Base-by-base conservation (phyloP, 768 basidiomycete species). In the Coprinopsis strossmayeri region DNA sequence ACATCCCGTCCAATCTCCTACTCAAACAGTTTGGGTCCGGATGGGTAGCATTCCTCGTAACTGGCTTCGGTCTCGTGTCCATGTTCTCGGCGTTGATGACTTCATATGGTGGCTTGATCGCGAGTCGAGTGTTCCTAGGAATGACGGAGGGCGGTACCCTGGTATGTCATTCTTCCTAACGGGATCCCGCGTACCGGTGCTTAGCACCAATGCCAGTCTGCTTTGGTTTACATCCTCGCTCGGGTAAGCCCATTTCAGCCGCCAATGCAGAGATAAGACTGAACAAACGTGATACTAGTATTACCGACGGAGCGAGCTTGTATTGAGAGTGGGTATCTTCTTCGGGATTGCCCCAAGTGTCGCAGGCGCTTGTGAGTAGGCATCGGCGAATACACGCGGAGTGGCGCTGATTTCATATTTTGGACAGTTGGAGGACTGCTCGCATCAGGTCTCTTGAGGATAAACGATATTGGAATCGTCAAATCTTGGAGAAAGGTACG, bases 131-230 rank as follows among this genome's bases (percentile, higher is more conserved):
- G 0, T 64, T 74, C 35, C 55, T 74, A 17, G 70, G 71, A 26
- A 58, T 72, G 12, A 62, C 68, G n/a, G 72, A 74, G 54, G 69
- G 68, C 17, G 71, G 71, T 23, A 70, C 70, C 0, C 50, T 74
- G 61, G 69, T 70, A 48, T 23, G 66, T 57, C 27, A 26, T 34
- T 12, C 26, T 30, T 7, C 17, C 34, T 45, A 17, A n/a, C 26
- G 20, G n/a, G n/a, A n/a, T n/a, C 1, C 30, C 48, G 20, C 30
- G 25, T 45, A 23, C 15, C 45, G 49, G 23, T 28, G 25, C 9
- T 42, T 21, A 13, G 17, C 21, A 42, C 5, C 25, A 34, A 46
- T 35, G 28, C 21, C 50, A 69, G 68, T 65, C 69, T 7, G 72
- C 68, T 2, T 50, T 74, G 46, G 62, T 67, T 5, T 72, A 72